Evolutionary conservation across 2,329 filamentous ascomycete species (phyloP), one percentile per base, ranked within the genome.

Genomic region (Amphichorda felina): DNA sequence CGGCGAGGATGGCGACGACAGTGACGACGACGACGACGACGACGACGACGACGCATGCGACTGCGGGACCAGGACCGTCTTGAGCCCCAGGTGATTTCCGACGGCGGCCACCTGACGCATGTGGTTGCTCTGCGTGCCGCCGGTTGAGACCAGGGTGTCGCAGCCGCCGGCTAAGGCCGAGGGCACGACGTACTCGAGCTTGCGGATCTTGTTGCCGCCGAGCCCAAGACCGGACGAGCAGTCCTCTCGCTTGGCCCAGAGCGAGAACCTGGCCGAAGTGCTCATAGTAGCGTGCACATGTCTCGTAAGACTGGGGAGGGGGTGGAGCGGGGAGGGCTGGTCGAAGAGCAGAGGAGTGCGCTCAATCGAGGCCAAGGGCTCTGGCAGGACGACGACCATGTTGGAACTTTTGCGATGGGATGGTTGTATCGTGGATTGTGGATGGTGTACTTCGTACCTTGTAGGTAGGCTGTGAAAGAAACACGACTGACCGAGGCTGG

Each of bases 191-290:
- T 50, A 72, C 63, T 83, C 78, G 2, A 82, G 64, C 54, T 82
- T 82, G 39, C 78, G 66, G 21, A 70, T 74, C 56, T 82, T 82
- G 60, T 82, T 82, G 36, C 76, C 78, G 26, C 78, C 78, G 46
- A 68, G 80, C 3, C 77, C 77, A 14, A 81, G 65, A 1, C 70
- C 72, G 2, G 75, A 79, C 56, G 79, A 81, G 49, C 75, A 74
- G 56, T 84, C 80, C 44, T 84, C 79, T 34, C 79, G 70, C 56
- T 84, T 84, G 36, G 79, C 79, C 50, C 75, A 84, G 42, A 84
- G 68, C 15, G 66, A 62, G 28, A 80, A 72, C 45, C 67, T 68
- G 36, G 64, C 53, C 22, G 74, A 75, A 48, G 82, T 80, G 41
- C 76, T 68, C n/a, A n/a, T n/a, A n/a, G n/a, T n/a, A n/a, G n/a